These are phyloP conservation scores for Paraleonurus japonicus DNA, from an alignment of 257 asterid genomes.

Conservation along the genomic window DNA sequence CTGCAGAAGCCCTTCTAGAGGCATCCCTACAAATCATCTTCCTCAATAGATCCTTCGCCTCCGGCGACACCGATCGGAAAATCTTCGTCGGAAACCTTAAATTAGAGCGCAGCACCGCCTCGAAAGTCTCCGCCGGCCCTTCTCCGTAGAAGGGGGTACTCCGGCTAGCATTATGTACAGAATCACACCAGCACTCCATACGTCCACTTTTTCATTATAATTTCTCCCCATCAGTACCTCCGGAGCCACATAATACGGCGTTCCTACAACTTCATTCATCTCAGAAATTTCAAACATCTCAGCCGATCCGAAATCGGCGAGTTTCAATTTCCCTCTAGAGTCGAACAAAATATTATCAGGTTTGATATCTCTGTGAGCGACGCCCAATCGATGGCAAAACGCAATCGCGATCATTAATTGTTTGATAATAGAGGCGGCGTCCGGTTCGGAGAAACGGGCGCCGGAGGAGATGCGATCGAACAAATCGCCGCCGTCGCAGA, in stretches of 20 bases:
- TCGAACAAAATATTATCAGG: conserved; percentile 87
- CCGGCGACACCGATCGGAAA: conserved; percentile 67
- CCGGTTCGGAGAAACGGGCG: conserved; percentile 40
- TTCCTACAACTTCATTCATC: conserved; percentile 82
- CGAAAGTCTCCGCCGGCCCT: conserved; percentile 63
- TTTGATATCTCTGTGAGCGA: conserved; percentile 78
- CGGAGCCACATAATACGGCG: conserved; percentile 93
- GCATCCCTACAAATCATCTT: conserved; percentile 83
- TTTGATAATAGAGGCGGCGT: conserved; percentile 50
- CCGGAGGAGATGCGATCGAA: conserved; percentile 57
- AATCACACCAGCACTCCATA: conserved; percentile 88
- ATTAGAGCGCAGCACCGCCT: conserved; percentile 73
- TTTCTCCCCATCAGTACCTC: conserved; percentile 77
- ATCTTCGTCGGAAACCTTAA: conserved; percentile 71
- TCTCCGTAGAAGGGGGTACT: conserved; percentile 87
- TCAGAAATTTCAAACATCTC: conserved; percentile 59
- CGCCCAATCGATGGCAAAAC: conserved; percentile 64
- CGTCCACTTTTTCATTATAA: conserved; percentile 80
- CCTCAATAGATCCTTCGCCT: conserved; percentile 81
- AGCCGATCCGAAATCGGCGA: conserved; percentile 95
- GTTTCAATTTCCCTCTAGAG: conserved; percentile 49
- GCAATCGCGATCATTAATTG: conserved; percentile 56
- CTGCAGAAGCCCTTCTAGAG: conserved; percentile 68
- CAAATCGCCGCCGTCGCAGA: conserved; percentile 70
- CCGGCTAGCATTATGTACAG: conserved; percentile 86